A percentile compares a stretch with the other conserved stretches of the same genome.
Evolutionary conservation across 75 land plant genomes (phyloP).

Genomic region (Selaginella tamariscina): DNA sequence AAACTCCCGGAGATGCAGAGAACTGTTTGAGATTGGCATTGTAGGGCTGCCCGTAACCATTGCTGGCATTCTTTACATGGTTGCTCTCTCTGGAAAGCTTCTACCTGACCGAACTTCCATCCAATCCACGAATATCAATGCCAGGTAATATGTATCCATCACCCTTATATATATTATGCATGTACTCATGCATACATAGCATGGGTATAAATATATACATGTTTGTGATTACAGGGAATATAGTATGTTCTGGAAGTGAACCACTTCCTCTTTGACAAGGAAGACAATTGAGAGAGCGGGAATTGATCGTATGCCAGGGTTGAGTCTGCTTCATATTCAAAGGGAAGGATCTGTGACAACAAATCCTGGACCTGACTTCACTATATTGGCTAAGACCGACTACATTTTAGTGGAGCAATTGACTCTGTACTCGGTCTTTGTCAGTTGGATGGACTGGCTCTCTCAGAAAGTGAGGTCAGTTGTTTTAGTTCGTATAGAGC

Average conservation of each 20-base stretch:
- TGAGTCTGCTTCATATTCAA: slow-evolving; percentile 22
- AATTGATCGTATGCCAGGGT: slow-evolving; percentile 21
- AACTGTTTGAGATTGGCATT: slow-evolving; percentile 33
- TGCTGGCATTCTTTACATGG: slow-evolving; percentile 33
- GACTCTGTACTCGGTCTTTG: slow-evolving; percentile 25
- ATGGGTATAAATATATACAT: too few species aligned
- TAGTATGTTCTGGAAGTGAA: slow-evolving; percentile 24
- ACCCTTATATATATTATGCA: too few species aligned
- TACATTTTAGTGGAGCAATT: slow-evolving; percentile 29
- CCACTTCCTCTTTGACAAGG: slow-evolving; percentile 21
- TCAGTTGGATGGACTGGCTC: slow-evolving; percentile 32
- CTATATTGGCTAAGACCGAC: slow-evolving; percentile 18
- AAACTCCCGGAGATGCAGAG: slow-evolving; percentile 29
- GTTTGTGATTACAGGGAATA: slow-evolving; percentile 22
- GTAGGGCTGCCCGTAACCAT: slow-evolving; percentile 31
- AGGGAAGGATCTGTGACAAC: slow-evolving; percentile 18
- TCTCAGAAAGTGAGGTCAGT: slow-evolving; percentile 25
- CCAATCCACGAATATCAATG: slow-evolving; percentile 23
- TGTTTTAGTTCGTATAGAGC: neutral
- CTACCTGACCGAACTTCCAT: slow-evolving; percentile 22
- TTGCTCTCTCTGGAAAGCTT: slow-evolving; percentile 24
- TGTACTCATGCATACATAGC: too few species aligned
- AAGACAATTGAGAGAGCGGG: slow-evolving; percentile 29
- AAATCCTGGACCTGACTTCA: slow-evolving; percentile 14
- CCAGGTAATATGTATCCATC: too few species aligned